Evolutionary conservation across 2,329 filamentous ascomycete genomes (phyloP), one percentile per base, ranked within the genome.

Genomic region (Claviceps pazoutovae): DNA sequence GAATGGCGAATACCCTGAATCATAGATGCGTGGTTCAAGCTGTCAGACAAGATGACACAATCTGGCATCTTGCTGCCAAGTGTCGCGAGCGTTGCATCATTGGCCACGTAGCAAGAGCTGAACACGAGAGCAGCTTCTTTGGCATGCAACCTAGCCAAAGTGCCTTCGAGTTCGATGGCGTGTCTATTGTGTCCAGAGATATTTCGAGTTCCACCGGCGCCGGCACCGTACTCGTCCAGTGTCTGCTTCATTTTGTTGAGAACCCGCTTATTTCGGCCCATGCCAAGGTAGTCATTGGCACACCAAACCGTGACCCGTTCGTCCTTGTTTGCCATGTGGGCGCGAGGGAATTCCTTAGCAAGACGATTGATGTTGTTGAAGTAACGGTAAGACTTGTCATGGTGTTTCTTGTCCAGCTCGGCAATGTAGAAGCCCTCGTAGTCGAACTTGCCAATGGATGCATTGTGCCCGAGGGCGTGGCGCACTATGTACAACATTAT

Each of bases 311-410:
- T 95, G 53, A 98, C 93, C 50, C 82, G 82, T 58, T 96, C 88
- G 54, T 91, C 83, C 63, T 81, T 79, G 53, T 77, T 82, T 16
- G 86, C 79, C 77, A 94, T 95, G 69, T 98, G 93, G 46, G 93
- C 93, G 57, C 86, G 87, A 34, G 93, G 93, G 57, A 98, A 98
- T 58, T 97, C 88, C 72, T 93, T 88, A 58, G 93, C 93, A 55
- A 98, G 78, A 38, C 93, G 89, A 66, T 98, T 98, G 81, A 98
- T 98, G 75, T 98, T 98, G 78, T 98, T 98, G 76, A 98, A 98
- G 75, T 97, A 97, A 64, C 93, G 88, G 74, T 98, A 98, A 50
- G 90, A 96, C 74, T 96, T 97, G 78, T 98, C 93, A 77, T 95
- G 90, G 78, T 95, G 93, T 75, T 98, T 98, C 80, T 96, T 97